phyloP scores from a whole-genome alignment of 129 eudicot genomes.

The Erigeron canadensis region DNA sequence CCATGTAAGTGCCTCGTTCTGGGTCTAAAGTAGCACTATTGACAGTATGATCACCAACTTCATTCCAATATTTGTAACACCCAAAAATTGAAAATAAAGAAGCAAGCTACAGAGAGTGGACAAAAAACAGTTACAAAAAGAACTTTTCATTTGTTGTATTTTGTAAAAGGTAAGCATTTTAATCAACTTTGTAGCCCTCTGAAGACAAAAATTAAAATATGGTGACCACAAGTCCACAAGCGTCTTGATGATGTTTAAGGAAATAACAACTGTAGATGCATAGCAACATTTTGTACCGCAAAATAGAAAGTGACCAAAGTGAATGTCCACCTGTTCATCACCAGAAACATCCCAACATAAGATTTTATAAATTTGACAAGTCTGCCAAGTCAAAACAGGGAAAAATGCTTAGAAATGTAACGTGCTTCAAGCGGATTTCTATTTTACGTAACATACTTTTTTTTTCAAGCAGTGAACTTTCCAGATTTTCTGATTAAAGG shows the following conservation, averaged over 20 bases:
- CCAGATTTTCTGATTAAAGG: too few relatives aligned
- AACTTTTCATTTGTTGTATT: neutral
- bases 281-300: slow-evolving; percentile 57
- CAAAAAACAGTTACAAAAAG: slow-evolving; percentile 10
- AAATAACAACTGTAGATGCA: neutral
- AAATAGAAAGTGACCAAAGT: slow-evolving; percentile 78
- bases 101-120: slow-evolving; percentile 52
- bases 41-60: slow-evolving; percentile 31
- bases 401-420: neutral
- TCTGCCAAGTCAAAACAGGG: neutral
- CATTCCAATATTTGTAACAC: slow-evolving; percentile 40
- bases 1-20: slow-evolving; percentile 58
- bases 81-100: slow-evolving; percentile 64
- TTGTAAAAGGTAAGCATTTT: neutral
- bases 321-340: slow-evolving; percentile 88
- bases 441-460: neutral
- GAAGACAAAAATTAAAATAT: neutral
- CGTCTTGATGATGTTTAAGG: neutral
- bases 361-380: neutral
- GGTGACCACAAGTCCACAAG: neutral
- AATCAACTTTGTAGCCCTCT: slow-evolving; percentile 6
- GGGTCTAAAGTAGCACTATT: slow-evolving; percentile 40
- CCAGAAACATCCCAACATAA: slow-evolving; percentile 33
- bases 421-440: neutral
- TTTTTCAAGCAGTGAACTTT: neutral